Evolutionary conservation across 192 early-diverging fungal species (phyloP), one percentile per base, ranked within the genome.

Genomic region (Backusella tarrabulga): DNA sequence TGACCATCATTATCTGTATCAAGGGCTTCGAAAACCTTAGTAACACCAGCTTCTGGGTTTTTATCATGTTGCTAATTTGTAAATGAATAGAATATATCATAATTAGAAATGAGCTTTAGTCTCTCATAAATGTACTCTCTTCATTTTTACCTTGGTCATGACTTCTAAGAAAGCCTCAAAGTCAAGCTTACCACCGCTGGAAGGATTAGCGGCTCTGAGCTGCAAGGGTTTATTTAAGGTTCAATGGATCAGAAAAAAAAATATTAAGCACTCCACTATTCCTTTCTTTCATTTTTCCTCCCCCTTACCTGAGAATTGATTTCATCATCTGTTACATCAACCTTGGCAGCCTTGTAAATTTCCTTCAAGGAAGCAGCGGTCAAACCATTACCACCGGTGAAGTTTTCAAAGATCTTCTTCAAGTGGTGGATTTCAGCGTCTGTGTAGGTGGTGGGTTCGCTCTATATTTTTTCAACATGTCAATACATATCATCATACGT

Each of bases 1-100:
- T 78, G 70, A 38, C 80, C 80, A 54, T 82, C 80, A 0, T 78
- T 75, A 41, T 82, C 77, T 50, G 69, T 73, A 67, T 82, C 80
- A 34, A 82, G 52, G 3, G 67, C 52, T 19, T 66, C 36, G 42
- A 82, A 82, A 3, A 82, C 70, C 50, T 82, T 75, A 19, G 41
- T 44, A 26, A 56, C 52, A 41, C 80, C 76, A 76, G 72, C 80
- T 78, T 82, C 80, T 56, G 73, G 56, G 19, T 78, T 36, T 26
- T 42, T 54, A 67, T 80, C 75, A 56, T 73, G 63, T 80, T 80
- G 79, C 79, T 80, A 35, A 44, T n/a, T 34, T 17, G 41, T 66
- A 29, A 52, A 71, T 9, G 46, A 9, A 52, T 46, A 15, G 50
- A 56, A 23, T 19, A 6, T 21, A 54, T 3, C 17, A 75, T 26